Percentiles rank a stretch among this genome's conserved stretches.
phyloP scores from a whole-genome alignment of 495 filamentous ascomycete genomes.

The Viridothelium virens region DNA sequence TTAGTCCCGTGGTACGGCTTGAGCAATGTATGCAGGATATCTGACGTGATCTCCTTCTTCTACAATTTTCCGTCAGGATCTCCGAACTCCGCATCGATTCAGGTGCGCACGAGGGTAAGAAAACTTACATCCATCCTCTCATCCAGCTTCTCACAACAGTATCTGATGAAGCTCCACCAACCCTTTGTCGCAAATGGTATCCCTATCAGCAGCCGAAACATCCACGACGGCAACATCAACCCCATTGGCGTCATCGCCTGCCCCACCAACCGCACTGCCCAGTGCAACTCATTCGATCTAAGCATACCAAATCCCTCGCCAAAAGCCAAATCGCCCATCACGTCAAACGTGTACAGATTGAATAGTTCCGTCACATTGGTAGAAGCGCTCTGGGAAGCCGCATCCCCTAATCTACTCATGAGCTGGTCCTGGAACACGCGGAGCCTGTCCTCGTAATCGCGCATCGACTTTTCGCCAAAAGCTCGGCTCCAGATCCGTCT shows the following conservation, averaged over 20 bases:
- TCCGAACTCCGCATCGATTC: no score
- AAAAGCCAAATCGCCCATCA: background rate
- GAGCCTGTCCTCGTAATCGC: no score
- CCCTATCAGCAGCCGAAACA: background rate
- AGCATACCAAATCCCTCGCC: background rate
- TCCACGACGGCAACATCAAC: background rate
- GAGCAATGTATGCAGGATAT: background rate
- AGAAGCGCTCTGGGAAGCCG: no score
- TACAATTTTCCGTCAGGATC: background rate
- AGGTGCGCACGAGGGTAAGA: no score
- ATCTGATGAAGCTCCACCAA: no score
- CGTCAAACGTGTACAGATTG: background rate
- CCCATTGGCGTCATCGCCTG: background rate
- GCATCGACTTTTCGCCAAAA: slow-evolving; percentile 27
- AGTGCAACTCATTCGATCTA: background rate
- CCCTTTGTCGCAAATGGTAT: background rate
- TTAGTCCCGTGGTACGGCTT: background rate
- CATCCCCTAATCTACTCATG: no score
- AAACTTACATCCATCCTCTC: no score
- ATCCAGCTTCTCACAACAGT: no score
- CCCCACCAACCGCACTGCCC: background rate
- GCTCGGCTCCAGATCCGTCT: slow-evolving; percentile 39
- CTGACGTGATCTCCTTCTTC: background rate
- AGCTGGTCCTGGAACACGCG: no score
- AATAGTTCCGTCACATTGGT: no score